A percentile compares a stretch with the other conserved stretches of the same genome.
Conservation (phyloP, 139 green algal genomes). For the Klebsormidium nitens region DNA sequence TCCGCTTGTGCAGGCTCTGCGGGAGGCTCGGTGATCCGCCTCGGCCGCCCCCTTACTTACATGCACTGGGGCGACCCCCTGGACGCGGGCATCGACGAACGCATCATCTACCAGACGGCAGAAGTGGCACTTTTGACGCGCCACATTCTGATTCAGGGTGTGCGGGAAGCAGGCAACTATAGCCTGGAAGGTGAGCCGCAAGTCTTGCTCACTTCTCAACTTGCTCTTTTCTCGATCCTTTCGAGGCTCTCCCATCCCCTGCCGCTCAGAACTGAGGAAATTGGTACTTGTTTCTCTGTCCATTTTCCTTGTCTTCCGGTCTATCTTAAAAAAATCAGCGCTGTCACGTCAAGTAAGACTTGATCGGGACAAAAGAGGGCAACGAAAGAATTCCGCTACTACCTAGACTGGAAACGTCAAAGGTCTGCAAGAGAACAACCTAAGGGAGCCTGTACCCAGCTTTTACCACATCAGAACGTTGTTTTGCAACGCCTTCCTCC, state of each 20-base stretch:
- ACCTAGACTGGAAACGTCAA: neutral
- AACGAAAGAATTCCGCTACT: neutral
- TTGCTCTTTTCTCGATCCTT: neutral
- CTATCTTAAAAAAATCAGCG: too few relatives aligned
- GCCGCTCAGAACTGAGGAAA: neutral
- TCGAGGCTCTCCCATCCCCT: neutral
- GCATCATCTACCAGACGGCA: constrained; percentile 1
- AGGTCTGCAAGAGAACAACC: too few relatives aligned
- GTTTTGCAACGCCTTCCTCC: neutral
- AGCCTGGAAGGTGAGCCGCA: too few relatives aligned
- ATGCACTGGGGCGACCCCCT: neutral
- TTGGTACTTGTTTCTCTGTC: neutral
- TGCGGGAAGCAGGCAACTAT: too few relatives aligned
- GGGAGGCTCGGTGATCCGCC: constrained; percentile 1
- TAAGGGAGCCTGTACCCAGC: neutral
- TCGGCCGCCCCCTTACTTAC: constrained; percentile 1
- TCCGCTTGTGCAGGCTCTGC: neutral
- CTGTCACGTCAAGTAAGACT: too few relatives aligned
- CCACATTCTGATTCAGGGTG: too few relatives aligned
- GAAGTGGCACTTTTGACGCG: constrained; percentile 26
- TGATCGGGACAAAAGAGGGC: too few relatives aligned
- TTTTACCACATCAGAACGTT: neutral
- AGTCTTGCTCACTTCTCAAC: too few relatives aligned
- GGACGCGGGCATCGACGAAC: neutral
- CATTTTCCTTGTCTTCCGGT: neutral